Base-by-base conservation (phyloP, 768 basidiomycete species). In the Rhodotorula kratochvilovae region DNA sequence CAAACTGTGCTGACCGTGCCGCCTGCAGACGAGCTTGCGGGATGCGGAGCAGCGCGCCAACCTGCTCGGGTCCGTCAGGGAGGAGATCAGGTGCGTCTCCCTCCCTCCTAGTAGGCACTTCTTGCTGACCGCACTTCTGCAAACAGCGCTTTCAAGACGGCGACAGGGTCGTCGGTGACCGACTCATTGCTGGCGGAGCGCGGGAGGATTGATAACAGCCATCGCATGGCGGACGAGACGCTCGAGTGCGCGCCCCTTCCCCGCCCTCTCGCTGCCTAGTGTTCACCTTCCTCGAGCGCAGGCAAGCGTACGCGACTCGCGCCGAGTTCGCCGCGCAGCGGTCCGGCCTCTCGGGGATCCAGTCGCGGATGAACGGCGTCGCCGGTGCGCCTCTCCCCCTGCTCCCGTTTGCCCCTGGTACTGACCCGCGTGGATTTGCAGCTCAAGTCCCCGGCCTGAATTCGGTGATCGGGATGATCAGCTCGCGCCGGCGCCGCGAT, bases 281-380 rank as follows among this genome's bases (percentile, higher is more conserved):
- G 55, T 7, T 50, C 5, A 33, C 36, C 17, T 13, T 3, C 31
- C 5, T 36, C 15, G 46, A 8, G 5, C 21, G 29, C 7, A 97
- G 93, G 55, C 96, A 98, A 87, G 96, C 95, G 39, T 94, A 97
- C 78, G 96, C 92, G 78, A 97, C 95, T 6, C 88, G 96, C 42
- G 86, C 91, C 31, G 95, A 97, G 81, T 97, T 99, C 81, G 82
- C 85, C 36, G 85, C 87, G 56, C 96, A 99, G 80, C 84, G 92
- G 43, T 80, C 84, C 19, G 86, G 89, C 31, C 81, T 99, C 51
- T 82, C 86, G 16, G 84, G 87, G 25, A 91, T 99, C 73, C 92
- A 91, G 81, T 84, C 87, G 23, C 86, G 94, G 39, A 92, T 99
- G 86, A 82, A 84, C 64, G 85, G 87, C 61, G 90, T 95, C 27